Conservation (phyloP, 2,329 filamentous ascomycete genomes). For the Apiospora phragmitis region DNA sequence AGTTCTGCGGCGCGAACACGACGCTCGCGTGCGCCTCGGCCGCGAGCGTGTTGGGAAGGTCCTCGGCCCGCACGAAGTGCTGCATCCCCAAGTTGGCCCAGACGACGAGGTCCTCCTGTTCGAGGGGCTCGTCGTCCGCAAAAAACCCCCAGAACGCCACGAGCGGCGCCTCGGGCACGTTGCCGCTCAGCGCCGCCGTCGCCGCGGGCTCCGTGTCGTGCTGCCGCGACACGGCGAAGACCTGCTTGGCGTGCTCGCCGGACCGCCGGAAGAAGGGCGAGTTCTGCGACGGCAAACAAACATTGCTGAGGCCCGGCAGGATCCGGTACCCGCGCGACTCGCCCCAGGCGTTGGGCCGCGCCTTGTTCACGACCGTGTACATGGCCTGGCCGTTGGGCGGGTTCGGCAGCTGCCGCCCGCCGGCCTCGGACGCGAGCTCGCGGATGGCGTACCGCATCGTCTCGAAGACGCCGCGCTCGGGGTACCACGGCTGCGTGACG, state of each 20-base stretch:
- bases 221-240: slow-evolving; percentile 39
- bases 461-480: slow-evolving; percentile 23
- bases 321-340: slow-evolving; percentile 41
- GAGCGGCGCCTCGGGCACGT: slow-evolving; percentile 30
- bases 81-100: slow-evolving; percentile 53
- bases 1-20: slow-evolving; percentile 38
- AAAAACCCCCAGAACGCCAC: slow-evolving; percentile 44
- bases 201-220: slow-evolving; percentile 43
- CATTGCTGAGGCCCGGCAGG: slow-evolving; percentile 29
- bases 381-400: slow-evolving; percentile 35
- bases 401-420: slow-evolving; percentile 28
- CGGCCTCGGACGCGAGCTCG: slow-evolving; percentile 22
- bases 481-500: slow-evolving; percentile 26
- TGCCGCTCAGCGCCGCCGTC: slow-evolving; percentile 27
- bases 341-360: slow-evolving; percentile 38
- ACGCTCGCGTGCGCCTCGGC: slow-evolving; percentile 29
- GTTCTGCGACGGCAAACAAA: slow-evolving; percentile 32
- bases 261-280: slow-evolving; percentile 33
- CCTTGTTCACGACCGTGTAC: slow-evolving; percentile 37
- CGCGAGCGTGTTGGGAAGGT: slow-evolving; percentile 28
- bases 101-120: slow-evolving; percentile 40
- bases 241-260: slow-evolving; percentile 33
- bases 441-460: slow-evolving; percentile 26
- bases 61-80: slow-evolving; percentile 42
- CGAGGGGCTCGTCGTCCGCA: slow-evolving; percentile 38